Evolutionary conservation across 108 stramenopile genomes (phyloP).

Genomic region (Conticribra guillardii): DNA sequence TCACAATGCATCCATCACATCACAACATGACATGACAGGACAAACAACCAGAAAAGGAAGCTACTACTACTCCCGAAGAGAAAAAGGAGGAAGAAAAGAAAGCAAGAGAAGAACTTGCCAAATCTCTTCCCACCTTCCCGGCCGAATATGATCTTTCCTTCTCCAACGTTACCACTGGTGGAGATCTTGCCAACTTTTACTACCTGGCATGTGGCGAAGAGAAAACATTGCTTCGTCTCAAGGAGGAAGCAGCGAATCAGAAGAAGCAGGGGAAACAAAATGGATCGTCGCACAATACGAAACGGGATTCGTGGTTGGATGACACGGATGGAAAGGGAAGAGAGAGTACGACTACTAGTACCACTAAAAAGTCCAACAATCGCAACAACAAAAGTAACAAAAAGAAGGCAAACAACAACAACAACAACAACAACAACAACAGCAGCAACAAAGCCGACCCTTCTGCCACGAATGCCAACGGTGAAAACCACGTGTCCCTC

Average conservation of each 20-base stretch:
- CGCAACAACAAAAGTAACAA: constrained; percentile 31
- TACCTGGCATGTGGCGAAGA: constrained; percentile 80
- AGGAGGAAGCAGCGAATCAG: constrained; percentile 7
- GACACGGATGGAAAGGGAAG: background rate
- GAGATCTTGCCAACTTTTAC: constrained; percentile 75
- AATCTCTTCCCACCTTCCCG: constrained; percentile 5
- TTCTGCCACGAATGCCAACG: background rate
- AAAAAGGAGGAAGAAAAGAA: background rate
- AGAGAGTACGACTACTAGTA: constrained; percentile 46
- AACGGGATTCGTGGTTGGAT: constrained; percentile 14
- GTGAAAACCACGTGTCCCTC: constrained; percentile 3
- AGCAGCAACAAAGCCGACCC: constrained; percentile 1
- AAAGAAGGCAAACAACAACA: constrained; percentile 1
- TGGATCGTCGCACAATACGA: background rate
- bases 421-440: background rate
- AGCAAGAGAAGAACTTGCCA: constrained; percentile 6
- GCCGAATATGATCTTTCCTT: constrained; percentile 38
- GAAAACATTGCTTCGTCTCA: constrained; percentile 26
- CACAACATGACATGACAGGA: no score
- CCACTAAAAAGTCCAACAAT: constrained; percentile 55
- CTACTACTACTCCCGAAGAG: constrained; percentile 20
- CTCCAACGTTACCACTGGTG: constrained; percentile 21
- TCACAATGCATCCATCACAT: no score
- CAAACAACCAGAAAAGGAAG: constrained; percentile 39
- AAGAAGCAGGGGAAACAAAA: constrained; percentile 3